Percentiles rank a stretch among this genome's conserved stretches.
Conservation (phyloP, 805 yeast species). For the Metschnikowia kofuensis region DNA sequence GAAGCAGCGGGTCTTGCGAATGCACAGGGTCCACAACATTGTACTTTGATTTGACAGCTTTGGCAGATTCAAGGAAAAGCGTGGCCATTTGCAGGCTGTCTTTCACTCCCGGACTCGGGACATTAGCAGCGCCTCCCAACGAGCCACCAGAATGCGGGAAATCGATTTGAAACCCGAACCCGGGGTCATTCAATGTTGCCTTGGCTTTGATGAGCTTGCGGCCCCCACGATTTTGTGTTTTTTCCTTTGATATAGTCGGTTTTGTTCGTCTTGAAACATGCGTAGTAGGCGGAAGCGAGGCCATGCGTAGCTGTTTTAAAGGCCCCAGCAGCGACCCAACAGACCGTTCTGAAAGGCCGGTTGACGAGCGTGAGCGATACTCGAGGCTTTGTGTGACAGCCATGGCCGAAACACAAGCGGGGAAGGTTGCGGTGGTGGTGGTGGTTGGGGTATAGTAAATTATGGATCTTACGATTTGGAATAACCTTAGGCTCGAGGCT, state of each 20-base stretch:
- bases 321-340: conserved; percentile 7
- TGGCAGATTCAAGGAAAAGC: conserved; percentile 12
- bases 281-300: conserved; percentile 7
- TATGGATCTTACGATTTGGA: background rate
- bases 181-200: conserved; percentile 1
- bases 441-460: background rate
- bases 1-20: background rate
- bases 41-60: conserved; percentile 10
- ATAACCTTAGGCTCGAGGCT: background rate
- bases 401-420: background rate
- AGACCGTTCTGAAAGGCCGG: conserved; percentile 3
- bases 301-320: conserved; percentile 6
- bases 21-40: conserved; percentile 15
- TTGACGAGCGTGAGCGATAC: background rate
- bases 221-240: background rate
- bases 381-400: conserved; percentile 1
- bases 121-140: background rate
- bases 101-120: background rate
- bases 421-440: background rate
- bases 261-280: background rate
- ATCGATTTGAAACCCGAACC: conserved; percentile 13
- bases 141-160: conserved; percentile 3
- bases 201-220: conserved; percentile 6
- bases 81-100: conserved; percentile 16
- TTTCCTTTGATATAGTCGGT: background rate